phyloP scores from a whole-genome alignment of 306 rosid species.

The Clitoria ternatea region DNA sequence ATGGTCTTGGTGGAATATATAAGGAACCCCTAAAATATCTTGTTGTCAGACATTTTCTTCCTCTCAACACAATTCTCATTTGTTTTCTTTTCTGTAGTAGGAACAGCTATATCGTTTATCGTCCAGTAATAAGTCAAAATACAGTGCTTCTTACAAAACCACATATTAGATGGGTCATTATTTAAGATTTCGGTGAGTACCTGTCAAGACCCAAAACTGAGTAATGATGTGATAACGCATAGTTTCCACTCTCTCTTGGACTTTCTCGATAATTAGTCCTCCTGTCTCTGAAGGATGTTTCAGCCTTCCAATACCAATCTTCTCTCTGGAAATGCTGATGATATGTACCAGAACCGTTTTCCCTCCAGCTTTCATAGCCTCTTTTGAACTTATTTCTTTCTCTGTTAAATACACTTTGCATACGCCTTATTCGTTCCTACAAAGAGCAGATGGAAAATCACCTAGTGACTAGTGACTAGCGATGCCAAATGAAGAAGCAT shows the following conservation, averaged over 20 bases:
- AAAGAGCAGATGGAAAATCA: slow-evolving; percentile 17
- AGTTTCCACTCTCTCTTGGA: slow-evolving; percentile 59
- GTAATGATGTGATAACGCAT: slow-evolving; percentile 86
- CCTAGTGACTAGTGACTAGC: background rate
- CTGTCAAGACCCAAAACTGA: slow-evolving; percentile 95
- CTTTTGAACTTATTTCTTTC: slow-evolving; percentile 83
- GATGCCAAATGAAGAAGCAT: background rate
- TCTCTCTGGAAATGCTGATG: slow-evolving; percentile 87
- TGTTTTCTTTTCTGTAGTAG: background rate
- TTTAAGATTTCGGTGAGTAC: slow-evolving; percentile 35
- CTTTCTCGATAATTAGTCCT: slow-evolving; percentile 56
- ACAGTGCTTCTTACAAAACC: background rate
- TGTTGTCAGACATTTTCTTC: slow-evolving; percentile 11
- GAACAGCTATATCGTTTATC: background rate
- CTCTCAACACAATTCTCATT: slow-evolving; percentile 11
- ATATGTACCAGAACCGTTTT: slow-evolving; percentile 46
- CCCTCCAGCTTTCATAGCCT: slow-evolving; percentile 86
- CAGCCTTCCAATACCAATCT: slow-evolving; percentile 98
- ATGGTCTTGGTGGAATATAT: slow-evolving; percentile 2
- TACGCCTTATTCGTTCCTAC: slow-evolving; percentile 95
- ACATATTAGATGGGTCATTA: background rate
- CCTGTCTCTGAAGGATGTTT: slow-evolving; percentile 56
- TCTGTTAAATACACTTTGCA: slow-evolving; percentile 97
- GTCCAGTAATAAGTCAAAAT: background rate
- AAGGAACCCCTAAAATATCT: background rate